Base-by-base conservation (phyloP, 2,329 filamentous ascomycete species). In the Colletotrichum limetticola region DNA sequence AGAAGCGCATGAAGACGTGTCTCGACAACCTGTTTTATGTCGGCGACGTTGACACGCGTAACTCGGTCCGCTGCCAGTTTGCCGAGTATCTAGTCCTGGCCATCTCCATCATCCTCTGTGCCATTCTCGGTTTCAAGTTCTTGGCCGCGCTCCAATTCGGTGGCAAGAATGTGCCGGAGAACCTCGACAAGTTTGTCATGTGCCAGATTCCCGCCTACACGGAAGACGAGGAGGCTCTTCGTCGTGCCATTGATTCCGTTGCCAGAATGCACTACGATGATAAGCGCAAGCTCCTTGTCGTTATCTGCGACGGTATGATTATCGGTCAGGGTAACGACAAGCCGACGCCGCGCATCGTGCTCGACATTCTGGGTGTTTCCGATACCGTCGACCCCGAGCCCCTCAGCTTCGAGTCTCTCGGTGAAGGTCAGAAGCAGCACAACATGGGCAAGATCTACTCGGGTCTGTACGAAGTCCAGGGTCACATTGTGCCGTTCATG, bases 381-480 rank as follows among this genome's bases (percentile, higher is more conserved):
- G 95, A 98, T 77, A 94, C 93, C 2, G 94, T 98, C 19, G 96
- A 99, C 79, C 97, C 97, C 0, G 96, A 98, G 81, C 95, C 97
- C 3, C 88, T 99, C 71, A 98, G 95, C 87, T 99, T 99, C 78
- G 96, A 99, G 82, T 96, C 95, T 80, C 90, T 99, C 46, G 97
- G 97, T 72, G 96, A 98, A 84, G 97, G 97, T 81, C 91, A 93
- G 85, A 98, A 97, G 85, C 97, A 98, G 83, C 97, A 98, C 87
- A 99, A 99, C 83, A 98, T 98, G 96, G 97, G 94, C 83, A 99
- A 99, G 84, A 91, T 98, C 76, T 99, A 99, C 85, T 98, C 97
- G 24, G 97, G 97, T 79, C 88, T 99, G 5, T 99, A 99, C 82
- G 97, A 99, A 84, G 95, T 98, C 7, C 94, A 98, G 80, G 97